Base-by-base conservation (phyloP, 2,329 filamentous ascomycete genomes). In the Ophiostoma sp. region DNA sequence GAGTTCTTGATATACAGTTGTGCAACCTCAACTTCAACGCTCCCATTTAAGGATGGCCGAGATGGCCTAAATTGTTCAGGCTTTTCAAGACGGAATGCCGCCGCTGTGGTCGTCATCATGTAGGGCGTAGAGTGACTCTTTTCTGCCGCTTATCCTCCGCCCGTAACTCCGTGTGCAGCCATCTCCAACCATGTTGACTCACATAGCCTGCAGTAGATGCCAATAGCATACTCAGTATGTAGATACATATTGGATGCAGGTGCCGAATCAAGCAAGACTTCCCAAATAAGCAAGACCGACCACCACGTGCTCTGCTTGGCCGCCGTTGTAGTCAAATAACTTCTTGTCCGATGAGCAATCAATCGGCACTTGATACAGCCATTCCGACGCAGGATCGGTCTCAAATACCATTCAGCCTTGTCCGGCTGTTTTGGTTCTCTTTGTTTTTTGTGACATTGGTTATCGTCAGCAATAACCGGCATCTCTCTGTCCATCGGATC, bases 251-350 rank as follows among this genome's bases (percentile, higher is more conserved):
- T 15, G 15, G 7, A 69, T 65, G 15, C 23, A 60, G n/a, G 65
- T 52, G n/a, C 23, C 15, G 27, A 57, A 70, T 44, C 23, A 20
- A 54, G 66, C n/a, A 70, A 65, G 23, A 68, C 67, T 70, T 54
- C 69, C 69, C 4, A 20, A 70, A 41, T 48, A 27, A 60, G 69
- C 44, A 41, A 68, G 27, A 64, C 60, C 60, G 60, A 64, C 60
- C 60, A 33, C 15, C 33, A 36, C 31, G 20, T 36, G 27, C 57
- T 20, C 6, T 27, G 17, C 13, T 17, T 35, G 27, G 17, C 15
- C 27, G 15, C 0, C 23, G n/a, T 27, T 31, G 23, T 57, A 23
- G 39, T 41, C 39, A 15, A 33, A 33, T 62, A 62, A 4, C 17
- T 20, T 48, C 44, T n/a, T 17, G 4, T 48, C 6, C 44, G 44